These are phyloP conservation scores for Trichoderma sp. DNA, from an alignment of 2,329 filamentous ascomycete genomes.

Conservation along the genomic window DNA sequence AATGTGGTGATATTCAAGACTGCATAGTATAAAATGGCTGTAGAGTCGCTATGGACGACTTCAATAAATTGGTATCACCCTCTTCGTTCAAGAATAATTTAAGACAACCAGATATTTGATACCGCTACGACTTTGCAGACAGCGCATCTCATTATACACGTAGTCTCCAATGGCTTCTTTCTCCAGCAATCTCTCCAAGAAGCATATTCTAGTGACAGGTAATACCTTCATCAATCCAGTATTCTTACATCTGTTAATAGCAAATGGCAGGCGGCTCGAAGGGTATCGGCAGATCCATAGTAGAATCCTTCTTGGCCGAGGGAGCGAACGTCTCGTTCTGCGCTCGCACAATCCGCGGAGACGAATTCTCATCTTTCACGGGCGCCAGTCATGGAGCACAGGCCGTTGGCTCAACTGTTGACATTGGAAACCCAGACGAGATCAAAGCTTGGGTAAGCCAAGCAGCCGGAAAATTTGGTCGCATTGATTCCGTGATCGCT, in stretches of 20 bases:
- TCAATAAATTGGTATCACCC: neutral
- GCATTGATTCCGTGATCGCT: conserved; percentile 32
- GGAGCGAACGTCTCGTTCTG: conserved; percentile 36
- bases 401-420: conserved; percentile 30
- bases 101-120: neutral
- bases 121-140: too few species aligned
- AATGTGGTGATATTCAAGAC: neutral
- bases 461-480: conserved; percentile 29
- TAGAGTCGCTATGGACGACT: neutral
- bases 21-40: neutral
- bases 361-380: conserved; percentile 31
- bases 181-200: neutral
- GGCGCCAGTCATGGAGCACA: conserved; percentile 22
- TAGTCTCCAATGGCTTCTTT: neutral
- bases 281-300: conserved; percentile 32
- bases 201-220: conserved; percentile 10
- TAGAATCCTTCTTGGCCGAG: conserved; percentile 30
- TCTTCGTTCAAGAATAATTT: neutral
- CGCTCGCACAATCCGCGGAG: conserved; percentile 26
- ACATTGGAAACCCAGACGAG: conserved; percentile 27
- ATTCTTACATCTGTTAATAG: neutral
- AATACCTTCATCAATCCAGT: neutral
- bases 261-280: conserved; percentile 30
- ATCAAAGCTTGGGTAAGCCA: conserved; percentile 28
- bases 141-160: neutral